Percentiles rank a stretch among this genome's conserved stretches.
Evolutionary conservation across 306 rosid genomes (phyloP).

Genomic region (Dicorynia guianensis): DNA sequence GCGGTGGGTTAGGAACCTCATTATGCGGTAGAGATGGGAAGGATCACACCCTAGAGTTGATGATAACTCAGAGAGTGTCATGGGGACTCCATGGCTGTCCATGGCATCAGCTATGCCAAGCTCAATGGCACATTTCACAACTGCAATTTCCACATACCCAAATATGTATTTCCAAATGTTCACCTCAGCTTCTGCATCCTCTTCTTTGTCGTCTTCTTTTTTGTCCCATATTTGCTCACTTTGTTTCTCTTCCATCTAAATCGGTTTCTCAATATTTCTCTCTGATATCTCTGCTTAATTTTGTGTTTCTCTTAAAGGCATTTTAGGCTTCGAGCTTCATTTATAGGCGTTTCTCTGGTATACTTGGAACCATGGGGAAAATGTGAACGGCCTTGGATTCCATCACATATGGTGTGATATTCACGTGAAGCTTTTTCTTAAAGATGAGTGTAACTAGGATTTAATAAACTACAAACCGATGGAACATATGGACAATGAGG

Average conservation of each 20-base stretch:
- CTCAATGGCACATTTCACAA: slow-evolving; percentile 71
- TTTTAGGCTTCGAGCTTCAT: too few relatives aligned
- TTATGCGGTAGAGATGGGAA: slow-evolving; percentile 49
- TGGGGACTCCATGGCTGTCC: slow-evolving; percentile 56
- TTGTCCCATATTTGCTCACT: slow-evolving; percentile 11
- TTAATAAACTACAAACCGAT: too few relatives aligned
- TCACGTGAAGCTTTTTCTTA: too few relatives aligned
- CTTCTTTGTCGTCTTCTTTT: too few relatives aligned
- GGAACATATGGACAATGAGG: too few relatives aligned
- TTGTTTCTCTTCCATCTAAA: slow-evolving; percentile 31
- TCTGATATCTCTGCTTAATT: too few relatives aligned
- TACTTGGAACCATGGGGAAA: too few relatives aligned
- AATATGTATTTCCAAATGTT: slow-evolving; percentile 57
- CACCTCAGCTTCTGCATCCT: slow-evolving; percentile 47
- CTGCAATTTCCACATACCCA: slow-evolving; percentile 66
- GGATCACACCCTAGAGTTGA: slow-evolving; percentile 50
- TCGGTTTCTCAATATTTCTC: background rate
- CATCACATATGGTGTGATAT: too few relatives aligned
- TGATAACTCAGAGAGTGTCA: slow-evolving; percentile 60
- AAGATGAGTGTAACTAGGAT: too few relatives aligned
- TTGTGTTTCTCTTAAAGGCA: too few relatives aligned
- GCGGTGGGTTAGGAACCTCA: slow-evolving; percentile 60
- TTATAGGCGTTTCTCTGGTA: too few relatives aligned
- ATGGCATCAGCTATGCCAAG: slow-evolving; percentile 71
- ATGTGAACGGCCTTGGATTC: too few relatives aligned